Evolutionary conservation across 495 filamentous ascomycete species (phyloP), one percentile per base, ranked within the genome.

Genomic region (Immersiella caudata): DNA sequence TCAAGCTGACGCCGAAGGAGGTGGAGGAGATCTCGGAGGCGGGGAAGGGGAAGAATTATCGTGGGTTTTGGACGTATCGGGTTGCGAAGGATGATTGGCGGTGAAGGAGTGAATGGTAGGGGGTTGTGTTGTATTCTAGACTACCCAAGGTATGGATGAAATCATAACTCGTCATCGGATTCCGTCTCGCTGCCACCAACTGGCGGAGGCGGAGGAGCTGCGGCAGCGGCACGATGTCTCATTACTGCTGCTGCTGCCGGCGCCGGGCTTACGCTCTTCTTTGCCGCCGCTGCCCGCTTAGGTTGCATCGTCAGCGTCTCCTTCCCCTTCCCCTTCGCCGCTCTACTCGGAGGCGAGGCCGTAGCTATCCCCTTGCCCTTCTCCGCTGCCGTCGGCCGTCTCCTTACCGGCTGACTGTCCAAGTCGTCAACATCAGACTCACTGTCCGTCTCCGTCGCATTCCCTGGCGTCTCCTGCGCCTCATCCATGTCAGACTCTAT

Each of bases 1-100:
- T 96, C 77, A 88, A 88, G 70, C 74, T 96, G 71, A 93, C 88
- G 1, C 85, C 87, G 0, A 76, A 81, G 61, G 93, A 96, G 80
- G 80, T 94, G 5, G 76, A 88, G 64, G 84, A 90, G 71, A 89
- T 96, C 65, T 76, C 80, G 6, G 75, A 80, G 65, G 40, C 83
- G 33, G 92, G 92, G 0, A 78, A 80, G 70, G 73, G 87, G 81
- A 89, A 90, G 79, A 87, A 93, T 78, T 91, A 79, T 68, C 82
- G 91, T 56, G 86, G 80, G 0, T 94, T 89, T 71, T 94, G 90
- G 89, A 78, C 65, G 27, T 75, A 84, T 7, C 86, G 87, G 57
- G 90, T 88, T 77, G 83, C 75, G 0, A 73, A 73, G 14, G 84
- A 87, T 72, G 91, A 93, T 73, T 79, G 85, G 61, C 84, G 84